Base-by-base conservation (phyloP, 768 basidiomycete genomes). In the Tricholoma hemisulphureum region DNA sequence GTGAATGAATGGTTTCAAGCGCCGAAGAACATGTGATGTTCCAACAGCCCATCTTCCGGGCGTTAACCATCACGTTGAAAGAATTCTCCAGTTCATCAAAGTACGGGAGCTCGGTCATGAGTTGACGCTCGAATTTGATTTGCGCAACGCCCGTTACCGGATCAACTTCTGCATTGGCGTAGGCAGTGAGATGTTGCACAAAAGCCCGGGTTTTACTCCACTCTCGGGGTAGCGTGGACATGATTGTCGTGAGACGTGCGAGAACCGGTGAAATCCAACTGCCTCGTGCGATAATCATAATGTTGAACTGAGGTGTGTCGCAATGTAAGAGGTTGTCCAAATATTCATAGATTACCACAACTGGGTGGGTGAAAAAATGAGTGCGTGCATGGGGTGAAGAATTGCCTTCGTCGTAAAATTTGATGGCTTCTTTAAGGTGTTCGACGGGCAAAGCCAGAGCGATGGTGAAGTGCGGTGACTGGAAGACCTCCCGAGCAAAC, bases 21-120 rank as follows among this genome's bases (percentile, higher is more conserved):
- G 26, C 34, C 26, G 48, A 60, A 29, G 58, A 31, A 51, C 61
- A 63, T 1, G 45, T 35, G 7, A 54, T 57, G 32, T 63, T 63
- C 37, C 55, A 55, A 24, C 61, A 63, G 3, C 61, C 58, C 48
- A 50, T 29, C 43, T 58, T 63, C 39, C 61, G 56, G n/a, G 56
- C 52, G 5, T 51, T 20, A 13, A 57, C 46, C 35, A 60, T 58
- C 23, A 18, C 35, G 14, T 57, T 13, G 31, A 60, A 63, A 21
- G 56, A 58, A 4, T 55, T 35, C 51, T 55, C 58, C 8, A 57
- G 56, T 16, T 13, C 3, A 54, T 63, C 56, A 14, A 20, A 18
- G 16, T 20, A 3, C 4, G 43, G 43, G 23, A 31, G 37, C 53
- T 55, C 26, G 9, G 48, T 24, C 28, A 57, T 29, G 49, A 20